Evolutionary conservation across 2,329 filamentous ascomycete genomes (phyloP), one percentile per base, ranked within the genome.

Genomic region (Metarhizium guizhouense): DNA sequence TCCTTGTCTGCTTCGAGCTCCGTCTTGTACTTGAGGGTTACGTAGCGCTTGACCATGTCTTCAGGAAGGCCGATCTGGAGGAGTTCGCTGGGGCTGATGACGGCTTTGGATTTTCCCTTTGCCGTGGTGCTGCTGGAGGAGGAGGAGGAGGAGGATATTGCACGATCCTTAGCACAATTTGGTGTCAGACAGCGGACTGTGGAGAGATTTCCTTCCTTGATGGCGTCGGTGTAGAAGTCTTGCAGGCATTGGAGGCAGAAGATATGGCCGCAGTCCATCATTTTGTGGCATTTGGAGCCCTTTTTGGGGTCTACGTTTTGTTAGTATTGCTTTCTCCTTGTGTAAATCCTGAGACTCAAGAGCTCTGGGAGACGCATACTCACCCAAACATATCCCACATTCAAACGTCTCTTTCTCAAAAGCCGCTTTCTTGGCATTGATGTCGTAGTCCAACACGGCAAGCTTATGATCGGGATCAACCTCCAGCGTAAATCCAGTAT

Each of bases 1-100:
- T 85, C 87, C 65, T 92, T 95, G 71, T 97, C 92, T 0, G 90
- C 86, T 70, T 97, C 94, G 3, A 97, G 82, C 68, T 90, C 88
- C 61, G 88, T 89, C 74, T 97, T 97, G 65, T 95, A 89, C 73
- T 94, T 96, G 58, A 97, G 79, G 42, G 84, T 85, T 4, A 95
- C 88, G 68, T 95, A 99, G 55, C 94, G 86, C 65, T 89, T 86
- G 2, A 96, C 90, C 38, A 79, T 80, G 16, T 88, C 83, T 57
- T 86, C 80, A 2, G 83, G 76, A 1, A 93, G 72, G 0, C 86
- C 86, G 48, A 93, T 90, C 64, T 90, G 85, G 4, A 91, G 75
- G 47, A 97, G 80, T 71, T 97, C 92, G 64, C 87, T 89, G 0
- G 93, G 91, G 60, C 83, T 91, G 60, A 96, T 75, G 11, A 85